Percentiles rank a stretch among this genome's conserved stretches.
phyloP scores from a whole-genome alignment of 1,284 basidiomycete genomes.

The Cryptococcus depauperatus region DNA sequence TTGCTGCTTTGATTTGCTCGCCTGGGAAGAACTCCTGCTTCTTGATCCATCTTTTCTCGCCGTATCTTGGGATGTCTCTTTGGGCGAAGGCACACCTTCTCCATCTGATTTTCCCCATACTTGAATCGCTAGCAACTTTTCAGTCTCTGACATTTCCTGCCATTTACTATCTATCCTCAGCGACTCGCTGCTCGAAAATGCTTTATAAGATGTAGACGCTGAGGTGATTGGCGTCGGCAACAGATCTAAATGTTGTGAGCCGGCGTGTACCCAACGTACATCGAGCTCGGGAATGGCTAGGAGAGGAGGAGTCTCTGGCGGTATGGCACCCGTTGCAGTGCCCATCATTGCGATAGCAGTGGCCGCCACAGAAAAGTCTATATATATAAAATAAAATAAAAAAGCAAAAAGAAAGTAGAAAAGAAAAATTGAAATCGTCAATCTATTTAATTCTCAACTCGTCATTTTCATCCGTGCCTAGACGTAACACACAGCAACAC shows the following conservation, averaged over 20 bases:
- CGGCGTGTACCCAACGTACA: constrained; percentile 44
- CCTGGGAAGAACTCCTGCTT: constrained; percentile 2
- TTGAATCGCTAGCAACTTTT: constrained; percentile 11
- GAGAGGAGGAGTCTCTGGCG: constrained; percentile 10
- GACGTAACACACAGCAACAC: too few relatives aligned
- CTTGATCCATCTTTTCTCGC: constrained; percentile 44
- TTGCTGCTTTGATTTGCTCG: constrained; percentile 3
- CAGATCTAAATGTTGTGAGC: constrained; percentile 42
- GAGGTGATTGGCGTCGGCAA: constrained; percentile 38
- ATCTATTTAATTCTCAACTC: too few relatives aligned
- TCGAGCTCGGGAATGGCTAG: constrained; percentile 28
- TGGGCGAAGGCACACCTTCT: constrained; percentile 19
- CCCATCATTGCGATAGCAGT: too few relatives aligned
- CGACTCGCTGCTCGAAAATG: constrained; percentile 47
- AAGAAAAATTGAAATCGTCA: too few relatives aligned
- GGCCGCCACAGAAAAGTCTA: too few relatives aligned
- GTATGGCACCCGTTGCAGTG: too few relatives aligned
- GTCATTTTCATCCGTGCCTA: too few relatives aligned
- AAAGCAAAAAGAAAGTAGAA: too few relatives aligned
- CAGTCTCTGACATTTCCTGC: constrained; percentile 39
- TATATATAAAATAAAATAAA: too few relatives aligned
- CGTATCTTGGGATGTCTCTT: neutral
- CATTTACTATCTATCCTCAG: constrained; percentile 46
- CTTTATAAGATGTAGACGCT: constrained; percentile 49
- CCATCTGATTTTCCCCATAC: constrained; percentile 30